These are phyloP conservation scores for Martiniozyma asiatica DNA, from an alignment of 1,139 yeast genomes.

Conservation along the genomic window DNA sequence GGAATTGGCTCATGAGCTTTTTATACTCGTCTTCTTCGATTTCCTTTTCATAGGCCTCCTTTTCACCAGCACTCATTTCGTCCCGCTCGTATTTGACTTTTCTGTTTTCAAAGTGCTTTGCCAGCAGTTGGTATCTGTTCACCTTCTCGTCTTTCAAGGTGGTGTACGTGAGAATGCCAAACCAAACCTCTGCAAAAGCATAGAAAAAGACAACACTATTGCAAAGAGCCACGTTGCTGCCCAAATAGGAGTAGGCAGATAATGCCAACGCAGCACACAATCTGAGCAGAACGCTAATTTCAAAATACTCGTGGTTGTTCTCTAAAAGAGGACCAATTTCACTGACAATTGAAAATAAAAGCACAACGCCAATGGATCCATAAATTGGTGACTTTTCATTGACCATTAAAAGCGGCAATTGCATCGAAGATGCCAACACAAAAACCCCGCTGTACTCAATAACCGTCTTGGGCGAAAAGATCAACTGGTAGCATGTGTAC, in stretches of 20 bases:
- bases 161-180: constrained; percentile 51
- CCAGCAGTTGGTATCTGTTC: constrained; percentile 22
- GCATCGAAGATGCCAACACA: constrained; percentile 45
- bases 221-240: constrained; percentile 33
- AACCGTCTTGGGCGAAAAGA: constrained; percentile 31
- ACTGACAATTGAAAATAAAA: constrained; percentile 32
- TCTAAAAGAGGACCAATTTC: constrained; percentile 53
- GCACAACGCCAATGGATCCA: constrained; percentile 37
- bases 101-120: constrained; percentile 25
- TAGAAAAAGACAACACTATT: constrained; percentile 53
- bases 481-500: constrained; percentile 30
- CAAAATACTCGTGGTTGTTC: constrained; percentile 45
- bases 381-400: constrained; percentile 37
- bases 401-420: constrained; percentile 33
- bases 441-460: constrained; percentile 38
- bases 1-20: constrained; percentile 21
- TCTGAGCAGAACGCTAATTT: constrained; percentile 58
- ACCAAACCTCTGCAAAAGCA: constrained; percentile 61
- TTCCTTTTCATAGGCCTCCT: constrained; percentile 12
- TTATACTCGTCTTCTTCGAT: constrained; percentile 19
- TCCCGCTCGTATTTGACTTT: constrained; percentile 21
- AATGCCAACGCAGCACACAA: constrained; percentile 42
- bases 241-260: constrained; percentile 33
- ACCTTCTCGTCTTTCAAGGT: constrained; percentile 51
- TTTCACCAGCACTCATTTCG: constrained; percentile 16